Evolutionary conservation across 352 stramenopile genomes (phyloP).

Genomic region (Phytopythium cucurbitacearum): DNA sequence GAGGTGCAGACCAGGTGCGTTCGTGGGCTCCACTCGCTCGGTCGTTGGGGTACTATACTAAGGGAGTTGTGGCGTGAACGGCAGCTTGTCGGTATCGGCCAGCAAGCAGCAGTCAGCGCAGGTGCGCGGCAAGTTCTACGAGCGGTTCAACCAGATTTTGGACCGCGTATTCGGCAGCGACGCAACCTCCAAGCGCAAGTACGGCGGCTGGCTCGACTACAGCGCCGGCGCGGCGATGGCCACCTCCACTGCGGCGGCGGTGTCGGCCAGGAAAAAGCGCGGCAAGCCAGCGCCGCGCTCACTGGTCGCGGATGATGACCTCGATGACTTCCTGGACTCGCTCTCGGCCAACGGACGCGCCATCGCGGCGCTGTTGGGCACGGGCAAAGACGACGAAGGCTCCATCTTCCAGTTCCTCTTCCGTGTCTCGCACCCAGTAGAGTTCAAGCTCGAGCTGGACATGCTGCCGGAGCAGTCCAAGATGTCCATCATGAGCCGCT

Average conservation of each 20-base stretch:
- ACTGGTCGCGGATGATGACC: slow-evolving; percentile 44
- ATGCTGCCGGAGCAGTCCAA: slow-evolving; percentile 82
- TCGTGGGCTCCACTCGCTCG: background rate
- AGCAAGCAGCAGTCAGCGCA: slow-evolving; percentile 78
- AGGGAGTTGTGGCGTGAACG: background rate
- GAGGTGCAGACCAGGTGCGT: slow-evolving; percentile 64
- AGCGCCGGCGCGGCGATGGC: slow-evolving; percentile 38
- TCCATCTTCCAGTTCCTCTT: slow-evolving; percentile 84
- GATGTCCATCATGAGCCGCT: slow-evolving; percentile 63
- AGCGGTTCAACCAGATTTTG: slow-evolving; percentile 82
- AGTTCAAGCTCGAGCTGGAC: slow-evolving; percentile 79
- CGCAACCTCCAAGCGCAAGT: slow-evolving; percentile 72
- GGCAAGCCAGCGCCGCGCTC: slow-evolving; percentile 40
- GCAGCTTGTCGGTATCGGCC: slow-evolving; percentile 33
- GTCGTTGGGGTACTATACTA: background rate
- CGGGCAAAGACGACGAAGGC: slow-evolving; percentile 52
- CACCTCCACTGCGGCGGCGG: slow-evolving; percentile 9
- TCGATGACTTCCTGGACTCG: slow-evolving; percentile 45
- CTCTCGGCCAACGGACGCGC: slow-evolving; percentile 48
- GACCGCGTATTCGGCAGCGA: slow-evolving; percentile 77
- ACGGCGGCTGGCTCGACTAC: slow-evolving; percentile 82
- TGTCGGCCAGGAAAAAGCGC: slow-evolving; percentile 17
- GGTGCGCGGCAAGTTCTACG: slow-evolving; percentile 79
- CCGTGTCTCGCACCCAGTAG: slow-evolving; percentile 63
- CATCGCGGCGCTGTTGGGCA: slow-evolving; percentile 54